Conservation (phyloP, 495 filamentous ascomycete genomes). For the Penicillium cinerascens region DNA sequence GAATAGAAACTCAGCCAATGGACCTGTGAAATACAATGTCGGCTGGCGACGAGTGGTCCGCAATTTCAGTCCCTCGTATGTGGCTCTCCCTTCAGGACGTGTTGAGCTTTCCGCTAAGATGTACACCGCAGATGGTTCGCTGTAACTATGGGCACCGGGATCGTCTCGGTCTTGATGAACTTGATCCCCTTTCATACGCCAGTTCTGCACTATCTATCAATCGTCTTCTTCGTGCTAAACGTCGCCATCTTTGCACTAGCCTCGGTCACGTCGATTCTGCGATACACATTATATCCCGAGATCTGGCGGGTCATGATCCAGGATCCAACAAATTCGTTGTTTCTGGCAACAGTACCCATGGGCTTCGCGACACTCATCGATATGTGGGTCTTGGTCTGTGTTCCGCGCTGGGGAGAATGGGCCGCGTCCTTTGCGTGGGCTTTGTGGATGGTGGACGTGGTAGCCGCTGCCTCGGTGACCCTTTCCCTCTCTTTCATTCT, state of each 20-base stretch:
- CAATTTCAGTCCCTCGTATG: conserved; percentile 49
- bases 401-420: conserved; percentile 40
- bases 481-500: conserved; percentile 41
- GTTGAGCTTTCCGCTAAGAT: background rate
- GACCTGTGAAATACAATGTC: conserved; percentile 18
- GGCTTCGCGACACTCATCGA: conserved; percentile 51
- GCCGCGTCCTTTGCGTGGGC: conserved; percentile 36
- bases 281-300: conserved; percentile 46
- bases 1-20: background rate
- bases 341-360: conserved; percentile 48
- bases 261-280: conserved; percentile 35
- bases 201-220: conserved; percentile 38
- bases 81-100: background rate
- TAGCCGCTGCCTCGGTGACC: conserved; percentile 35
- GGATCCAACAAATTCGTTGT: conserved; percentile 44
- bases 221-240: conserved; percentile 46
- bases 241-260: conserved; percentile 37
- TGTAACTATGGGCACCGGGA: conserved; percentile 50
- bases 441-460: conserved; percentile 46
- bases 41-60: conserved; percentile 45
- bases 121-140: conserved; percentile 37
- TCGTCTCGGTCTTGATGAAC: conserved; percentile 44
- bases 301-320: conserved; percentile 46
- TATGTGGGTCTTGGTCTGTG: conserved; percentile 43
- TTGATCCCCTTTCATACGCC: conserved; percentile 35